A percentile compares a stretch with the other conserved stretches of the same genome.
Evolutionary conservation across 202 grass and related monocot species (phyloP).

Genomic region (Elaeis oleifera): DNA sequence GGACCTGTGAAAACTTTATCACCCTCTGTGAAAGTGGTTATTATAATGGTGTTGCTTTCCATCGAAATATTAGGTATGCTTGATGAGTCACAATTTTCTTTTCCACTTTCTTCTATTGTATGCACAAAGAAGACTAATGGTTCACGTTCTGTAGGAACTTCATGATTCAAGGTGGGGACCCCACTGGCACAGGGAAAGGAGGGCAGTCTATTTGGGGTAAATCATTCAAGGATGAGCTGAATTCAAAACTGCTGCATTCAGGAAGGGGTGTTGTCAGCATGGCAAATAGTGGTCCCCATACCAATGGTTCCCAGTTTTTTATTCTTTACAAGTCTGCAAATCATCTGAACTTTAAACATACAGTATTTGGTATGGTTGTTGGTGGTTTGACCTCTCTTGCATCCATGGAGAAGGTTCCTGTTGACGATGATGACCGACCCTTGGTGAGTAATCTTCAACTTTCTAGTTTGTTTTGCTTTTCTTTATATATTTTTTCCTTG

Average conservation of each 20-base stretch:
- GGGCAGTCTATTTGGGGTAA: slow-evolving; percentile 95
- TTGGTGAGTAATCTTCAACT: slow-evolving; percentile 44
- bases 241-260: slow-evolving; percentile 89
- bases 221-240: slow-evolving; percentile 85
- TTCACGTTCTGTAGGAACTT: slow-evolving; percentile 51
- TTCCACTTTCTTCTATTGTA: not conserved
- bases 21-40: slow-evolving; percentile 96
- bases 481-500: not conserved
- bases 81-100: not conserved
- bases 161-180: slow-evolving; percentile 99
- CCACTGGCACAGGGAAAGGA: slow-evolving; percentile 87
- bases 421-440: slow-evolving; percentile 81
- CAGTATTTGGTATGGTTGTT: slow-evolving; percentile 93
- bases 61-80: slow-evolving; percentile 76
- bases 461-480: slow-evolving; percentile 1
- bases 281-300: slow-evolving; percentile 90
- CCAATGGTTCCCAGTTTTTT: slow-evolving; percentile 94
- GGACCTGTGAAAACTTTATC: slow-evolving; percentile 90
- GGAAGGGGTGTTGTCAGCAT: slow-evolving; percentile 92
- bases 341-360: slow-evolving; percentile 94
- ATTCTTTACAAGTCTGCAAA: slow-evolving; percentile 90
- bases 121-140: not conserved
- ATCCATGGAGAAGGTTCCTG: slow-evolving; percentile 86
- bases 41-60: slow-evolving; percentile 84
- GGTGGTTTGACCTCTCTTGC: slow-evolving; percentile 80